A percentile compares a stretch with the other conserved stretches of the same genome.
phyloP scores from a whole-genome alignment of 2,329 filamentous ascomycete genomes.

The Nannizzia gypsea region DNA sequence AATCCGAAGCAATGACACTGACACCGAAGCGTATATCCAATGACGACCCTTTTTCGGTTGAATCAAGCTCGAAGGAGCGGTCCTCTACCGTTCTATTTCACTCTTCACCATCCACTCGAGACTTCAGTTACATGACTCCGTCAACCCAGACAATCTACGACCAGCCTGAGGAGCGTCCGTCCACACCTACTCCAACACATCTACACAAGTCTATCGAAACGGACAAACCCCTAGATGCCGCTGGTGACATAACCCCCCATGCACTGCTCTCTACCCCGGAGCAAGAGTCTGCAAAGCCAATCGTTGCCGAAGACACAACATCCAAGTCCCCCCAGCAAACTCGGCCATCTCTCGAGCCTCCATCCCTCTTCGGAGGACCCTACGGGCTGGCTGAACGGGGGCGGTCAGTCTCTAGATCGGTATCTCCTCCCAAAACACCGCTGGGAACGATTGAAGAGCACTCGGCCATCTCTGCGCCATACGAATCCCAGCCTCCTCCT shows the following conservation, averaged over 20 bases:
- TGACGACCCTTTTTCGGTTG: slow-evolving; percentile 26
- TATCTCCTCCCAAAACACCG: slow-evolving; percentile 30
- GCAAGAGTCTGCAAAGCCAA: neutral
- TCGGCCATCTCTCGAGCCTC: slow-evolving; percentile 20
- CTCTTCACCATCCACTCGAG: slow-evolving; percentile 29
- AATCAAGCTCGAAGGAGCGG: slow-evolving; percentile 35
- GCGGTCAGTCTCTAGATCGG: slow-evolving; percentile 17
- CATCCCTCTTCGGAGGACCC: slow-evolving; percentile 27
- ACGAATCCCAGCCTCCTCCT: neutral
- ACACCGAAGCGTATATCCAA: neutral
- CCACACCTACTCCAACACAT: neutral
- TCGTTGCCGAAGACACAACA: neutral
- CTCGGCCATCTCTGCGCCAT: slow-evolving; percentile 15
- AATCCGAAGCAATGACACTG: slow-evolving; percentile 1
- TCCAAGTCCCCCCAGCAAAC: neutral
- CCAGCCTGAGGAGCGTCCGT: neutral
- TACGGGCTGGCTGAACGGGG: slow-evolving; percentile 18
- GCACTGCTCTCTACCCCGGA: neutral
- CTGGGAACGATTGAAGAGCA: slow-evolving; percentile 44
- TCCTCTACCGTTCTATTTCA: slow-evolving; percentile 36
- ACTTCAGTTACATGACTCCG: slow-evolving; percentile 7
- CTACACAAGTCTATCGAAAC: neutral
- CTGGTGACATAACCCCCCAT: neutral
- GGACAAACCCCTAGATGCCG: neutral
- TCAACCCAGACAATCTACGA: neutral